These are phyloP conservation scores for Trichosanthes cucumerina DNA, from an alignment of 306 rosid species.

Conservation along the genomic window DNA sequence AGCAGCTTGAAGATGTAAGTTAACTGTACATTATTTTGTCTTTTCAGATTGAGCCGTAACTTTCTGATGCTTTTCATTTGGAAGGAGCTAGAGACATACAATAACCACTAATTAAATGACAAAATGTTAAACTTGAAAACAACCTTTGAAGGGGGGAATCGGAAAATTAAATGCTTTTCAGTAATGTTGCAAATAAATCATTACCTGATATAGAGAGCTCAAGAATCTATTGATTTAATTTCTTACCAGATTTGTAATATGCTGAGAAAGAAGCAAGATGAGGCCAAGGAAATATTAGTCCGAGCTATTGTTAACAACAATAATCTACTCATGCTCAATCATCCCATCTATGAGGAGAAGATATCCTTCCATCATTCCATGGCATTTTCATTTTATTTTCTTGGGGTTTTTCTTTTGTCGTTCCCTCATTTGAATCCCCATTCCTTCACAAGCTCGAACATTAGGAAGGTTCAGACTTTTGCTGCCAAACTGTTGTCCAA, in stretches of 20 bases:
- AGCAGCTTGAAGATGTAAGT: conserved; percentile 90
- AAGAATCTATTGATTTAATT: background rate
- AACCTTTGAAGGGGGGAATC: background rate
- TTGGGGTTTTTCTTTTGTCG: background rate
- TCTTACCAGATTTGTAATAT: conserved; percentile 59
- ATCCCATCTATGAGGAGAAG: conserved; percentile 70
- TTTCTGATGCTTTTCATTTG: background rate
- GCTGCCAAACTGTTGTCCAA: conserved; percentile 49
- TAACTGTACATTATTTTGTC: conserved; percentile 2
- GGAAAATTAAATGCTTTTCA: background rate
- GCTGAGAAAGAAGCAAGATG: conserved; percentile 78
- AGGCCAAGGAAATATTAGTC: conserved; percentile 70
- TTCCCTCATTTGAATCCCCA: background rate
- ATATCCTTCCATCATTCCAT: conserved; percentile 84
- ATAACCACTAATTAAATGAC: background rate
- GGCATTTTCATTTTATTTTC: conserved; percentile 5
- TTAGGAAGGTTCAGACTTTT: conserved; percentile 61
- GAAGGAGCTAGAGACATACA: background rate
- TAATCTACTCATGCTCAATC: conserved; percentile 79
- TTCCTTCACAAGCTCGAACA: conserved; percentile 49
- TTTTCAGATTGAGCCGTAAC: background rate
- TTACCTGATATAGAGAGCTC: background rate
- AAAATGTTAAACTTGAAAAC: background rate
- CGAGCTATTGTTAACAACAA: conserved; percentile 72
- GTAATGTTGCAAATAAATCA: background rate